Base-by-base conservation (phyloP, 768 basidiomycete species). In the Lactarius evosmus region DNA sequence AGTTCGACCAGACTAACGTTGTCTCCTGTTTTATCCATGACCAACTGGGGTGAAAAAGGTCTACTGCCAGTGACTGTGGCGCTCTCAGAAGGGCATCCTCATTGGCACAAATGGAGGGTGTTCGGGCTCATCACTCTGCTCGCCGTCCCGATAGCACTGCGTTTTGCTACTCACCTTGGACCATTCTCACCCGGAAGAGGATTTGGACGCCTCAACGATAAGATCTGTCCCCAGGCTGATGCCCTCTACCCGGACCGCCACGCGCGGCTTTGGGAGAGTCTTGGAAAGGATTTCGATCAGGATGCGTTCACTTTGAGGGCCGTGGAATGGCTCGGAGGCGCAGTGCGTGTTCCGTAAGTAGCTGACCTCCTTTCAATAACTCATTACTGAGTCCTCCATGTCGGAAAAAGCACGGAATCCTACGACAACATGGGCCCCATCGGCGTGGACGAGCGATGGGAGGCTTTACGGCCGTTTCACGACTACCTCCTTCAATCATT, bases 401-500 rank as follows among this genome's bases (percentile, higher is more conserved):
- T 2, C 29, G 38, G 34, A 61, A 14, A 25, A 30, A 84, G 83
- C 29, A 85, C 83, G 14, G 81, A 82, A 66, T 78, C 78, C 3
- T 83, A 75, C 69, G 83, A 85, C 65, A 69, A 75, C 56, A 82
- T 82, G 80, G 75, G 71, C 0, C 77, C 77, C 0, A 74, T 83
- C 7, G 83, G 80, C 17, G 72, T 74, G 16, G 83, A 85, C 68
- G 74, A 78, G 5, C 79, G 81, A 16, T 80, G 78, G 78, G 71
- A 75, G 25, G 72, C 68, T 32, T 80, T 80, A 52, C 66, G 41
- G 1, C 71, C 70, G 5, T 77, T 79, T 69, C 77, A 78, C 44
- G 72, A 72, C 11, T 79, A 80, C 67, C 75, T 83, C 25, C 72
- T 74, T 53, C 67, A 71, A 33, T 74, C 88, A 38, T 94, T 89